A percentile compares a stretch with the other conserved stretches of the same genome.
Evolutionary conservation across 108 stramenopile species (phyloP).

Genomic region (Schizochytrium sp.): DNA sequence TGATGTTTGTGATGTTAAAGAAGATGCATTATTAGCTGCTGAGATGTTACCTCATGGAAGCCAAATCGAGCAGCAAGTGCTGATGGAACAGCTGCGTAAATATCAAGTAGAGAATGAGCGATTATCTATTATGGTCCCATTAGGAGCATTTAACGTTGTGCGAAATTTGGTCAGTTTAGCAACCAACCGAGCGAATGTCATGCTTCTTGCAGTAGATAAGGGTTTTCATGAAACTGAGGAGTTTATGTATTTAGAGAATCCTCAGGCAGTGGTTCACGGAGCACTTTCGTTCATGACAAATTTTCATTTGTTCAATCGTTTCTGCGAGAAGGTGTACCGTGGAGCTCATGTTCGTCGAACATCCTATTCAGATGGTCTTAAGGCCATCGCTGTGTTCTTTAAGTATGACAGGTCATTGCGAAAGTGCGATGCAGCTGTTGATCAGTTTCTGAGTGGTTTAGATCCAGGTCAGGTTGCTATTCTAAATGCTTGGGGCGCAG

Average conservation of each 20-base stretch:
- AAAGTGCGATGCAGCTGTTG: conserved; percentile 2
- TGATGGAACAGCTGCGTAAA: not conserved
- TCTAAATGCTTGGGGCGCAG: not conserved
- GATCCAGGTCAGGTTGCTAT: conserved; percentile 12
- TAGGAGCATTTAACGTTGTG: conserved; percentile 48
- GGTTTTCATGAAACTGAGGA: conserved; percentile 22
- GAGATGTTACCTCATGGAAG: not conserved
- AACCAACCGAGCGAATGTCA: not conserved
- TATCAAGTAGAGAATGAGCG: not conserved
- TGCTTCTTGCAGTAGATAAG: conserved; percentile 27
- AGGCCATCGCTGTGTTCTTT: conserved; percentile 26
- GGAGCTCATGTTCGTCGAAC: not conserved
- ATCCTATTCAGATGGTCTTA: conserved; percentile 1
- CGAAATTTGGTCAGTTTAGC: not conserved
- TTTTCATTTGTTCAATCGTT: conserved; percentile 15
- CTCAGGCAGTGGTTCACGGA: not conserved
- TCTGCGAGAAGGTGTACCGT: not conserved
- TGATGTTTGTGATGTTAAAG: conserved; percentile 9
- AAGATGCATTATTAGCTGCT: not conserved
- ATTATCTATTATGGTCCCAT: not conserved
- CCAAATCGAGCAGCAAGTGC: not conserved
- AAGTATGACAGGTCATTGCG: not conserved
- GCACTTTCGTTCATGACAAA: conserved; percentile 53
- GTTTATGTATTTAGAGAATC: not conserved
- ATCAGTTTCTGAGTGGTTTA: not conserved